Evolutionary conservation across 306 rosid species (phyloP), one percentile per base, ranked within the genome.

Genomic region (Lathyrus oleraceus): DNA sequence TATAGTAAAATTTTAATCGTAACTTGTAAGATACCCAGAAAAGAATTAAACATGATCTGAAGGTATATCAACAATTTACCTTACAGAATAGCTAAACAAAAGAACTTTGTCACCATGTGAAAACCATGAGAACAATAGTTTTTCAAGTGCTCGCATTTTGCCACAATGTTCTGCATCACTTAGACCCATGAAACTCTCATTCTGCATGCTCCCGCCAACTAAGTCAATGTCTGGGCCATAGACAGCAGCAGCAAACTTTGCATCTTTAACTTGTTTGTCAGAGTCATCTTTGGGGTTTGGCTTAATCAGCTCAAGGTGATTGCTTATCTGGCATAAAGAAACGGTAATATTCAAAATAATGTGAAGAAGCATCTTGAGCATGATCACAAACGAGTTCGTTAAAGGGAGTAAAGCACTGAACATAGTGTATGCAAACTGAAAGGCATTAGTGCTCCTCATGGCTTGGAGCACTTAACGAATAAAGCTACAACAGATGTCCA

Each of bases 131-230:
- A 47, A 76, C 74, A 93, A 61, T 49, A 93, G 79, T 53, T 88
- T 90, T 70, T 90, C 98, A 72, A 93, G 81, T 16, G 90, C 96
- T 69, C 96, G 75, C 98, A 93, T 90, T 90, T 93, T 90, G 8
- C 98, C 98, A 74, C 98, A 90, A 79, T 93, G 82, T 76, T 78
- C 79, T 62, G 87, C 97, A 78, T 93, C 94, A 67, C 98, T 93
- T 63, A 93, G 87, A 80, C 92, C 88, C 94, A 88, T 85, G 84
- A 93, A 93, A 76, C 86, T 93, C 81, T 93, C 91, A 65, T 66
- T 78, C 58, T 90, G 97, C 36, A 69, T 69, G 70, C 72, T 88
- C 75, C 98, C 98, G 61, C 98, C 98, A 14, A 86, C 96, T 82
- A 85, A 73, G 77, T 90, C 88, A 70, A 85, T 86, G 75, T 93